A percentile compares a stretch with the other conserved stretches of the same genome.
Evolutionary conservation across 1,139 yeast genomes (phyloP).

Genomic region (Blastobotrys indianensis): DNA sequence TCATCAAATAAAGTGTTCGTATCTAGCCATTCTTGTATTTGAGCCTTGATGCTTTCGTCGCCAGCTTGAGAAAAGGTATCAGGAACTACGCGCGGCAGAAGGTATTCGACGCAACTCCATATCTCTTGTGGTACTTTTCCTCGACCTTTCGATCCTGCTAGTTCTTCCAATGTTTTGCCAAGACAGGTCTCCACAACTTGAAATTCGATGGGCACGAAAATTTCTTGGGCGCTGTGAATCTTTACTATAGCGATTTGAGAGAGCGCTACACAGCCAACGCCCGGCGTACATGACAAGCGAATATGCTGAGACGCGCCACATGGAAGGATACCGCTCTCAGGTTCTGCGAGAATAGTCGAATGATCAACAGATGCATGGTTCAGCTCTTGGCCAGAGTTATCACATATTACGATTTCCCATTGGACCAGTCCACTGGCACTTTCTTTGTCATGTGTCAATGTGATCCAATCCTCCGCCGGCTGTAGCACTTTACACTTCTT

Average conservation of each 20-base stretch:
- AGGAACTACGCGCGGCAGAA: constrained; percentile 24
- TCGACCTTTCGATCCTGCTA: constrained; percentile 26
- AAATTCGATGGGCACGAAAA: constrained; percentile 31
- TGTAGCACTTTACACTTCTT: constrained; percentile 6
- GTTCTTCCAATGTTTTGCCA: constrained; percentile 30
- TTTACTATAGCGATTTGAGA: constrained; percentile 28
- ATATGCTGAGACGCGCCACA: constrained; percentile 26
- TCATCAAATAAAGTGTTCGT: constrained; percentile 30
- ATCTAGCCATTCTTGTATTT: constrained; percentile 36
- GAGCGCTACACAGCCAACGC: constrained; percentile 15
- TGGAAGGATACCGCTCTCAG: constrained; percentile 24
- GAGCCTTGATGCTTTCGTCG: constrained; percentile 26
- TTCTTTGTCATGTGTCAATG: constrained; percentile 3
- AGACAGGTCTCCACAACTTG: constrained; percentile 29
- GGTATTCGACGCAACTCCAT: constrained; percentile 34
- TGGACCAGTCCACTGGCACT: constrained; percentile 11
- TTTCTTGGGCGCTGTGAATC: constrained; percentile 31
- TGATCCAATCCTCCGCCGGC: constrained; percentile 8
- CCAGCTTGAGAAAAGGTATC: constrained; percentile 23
- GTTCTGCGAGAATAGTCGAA: constrained; percentile 17
- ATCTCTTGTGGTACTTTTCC: constrained; percentile 30
- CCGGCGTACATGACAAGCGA: constrained; percentile 17
- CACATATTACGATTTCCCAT: constrained; percentile 17
- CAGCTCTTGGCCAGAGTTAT: not conserved
- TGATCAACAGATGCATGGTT: not conserved